Evolutionary conservation across 805 yeast species (phyloP).

Genomic region (Yarrowia deformans): DNA sequence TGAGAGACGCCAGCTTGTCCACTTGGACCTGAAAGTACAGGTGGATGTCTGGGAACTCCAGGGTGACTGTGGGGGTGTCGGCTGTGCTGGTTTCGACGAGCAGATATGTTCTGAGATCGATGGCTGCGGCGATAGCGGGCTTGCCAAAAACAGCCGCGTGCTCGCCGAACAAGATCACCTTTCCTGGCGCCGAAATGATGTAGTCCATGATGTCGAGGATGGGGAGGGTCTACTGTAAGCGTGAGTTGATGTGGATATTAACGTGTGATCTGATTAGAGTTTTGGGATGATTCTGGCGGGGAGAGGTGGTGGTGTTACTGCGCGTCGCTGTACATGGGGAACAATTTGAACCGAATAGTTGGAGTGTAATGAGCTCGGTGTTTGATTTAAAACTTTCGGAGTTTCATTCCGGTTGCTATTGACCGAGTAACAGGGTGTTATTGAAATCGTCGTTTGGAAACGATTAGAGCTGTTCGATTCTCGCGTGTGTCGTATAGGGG

Average conservation of each 20-base stretch:
- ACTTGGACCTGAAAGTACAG: slow-evolving; percentile 70
- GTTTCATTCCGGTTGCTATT: too few relatives aligned
- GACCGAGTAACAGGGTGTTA: too few relatives aligned
- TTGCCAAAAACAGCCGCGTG: slow-evolving; percentile 93
- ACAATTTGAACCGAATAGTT: too few relatives aligned
- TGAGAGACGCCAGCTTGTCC: slow-evolving; percentile 60
- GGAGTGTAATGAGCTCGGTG: not conserved
- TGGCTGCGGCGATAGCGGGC: slow-evolving; percentile 96
- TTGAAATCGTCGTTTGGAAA: too few relatives aligned
- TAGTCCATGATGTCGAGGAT: slow-evolving; percentile 51
- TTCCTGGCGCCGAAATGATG: slow-evolving; percentile 92
- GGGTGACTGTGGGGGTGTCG: slow-evolving; percentile 56
- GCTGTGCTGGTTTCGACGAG: slow-evolving; percentile 59
- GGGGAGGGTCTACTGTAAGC: too few relatives aligned
- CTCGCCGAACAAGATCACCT: slow-evolving; percentile 94
- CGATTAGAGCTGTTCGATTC: too few relatives aligned
- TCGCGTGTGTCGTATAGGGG: too few relatives aligned
- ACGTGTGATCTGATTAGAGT: slow-evolving; percentile 28
- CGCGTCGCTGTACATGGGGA: too few relatives aligned
- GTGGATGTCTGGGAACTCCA: slow-evolving; percentile 85
- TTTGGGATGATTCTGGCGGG: not conserved
- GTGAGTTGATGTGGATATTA: not conserved
- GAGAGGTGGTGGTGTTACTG: not conserved
- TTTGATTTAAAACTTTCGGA: too few relatives aligned
- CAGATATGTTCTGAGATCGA: slow-evolving; percentile 82